Conservation (phyloP, 306 rosid species). For the Biancaea sappan region DNA sequence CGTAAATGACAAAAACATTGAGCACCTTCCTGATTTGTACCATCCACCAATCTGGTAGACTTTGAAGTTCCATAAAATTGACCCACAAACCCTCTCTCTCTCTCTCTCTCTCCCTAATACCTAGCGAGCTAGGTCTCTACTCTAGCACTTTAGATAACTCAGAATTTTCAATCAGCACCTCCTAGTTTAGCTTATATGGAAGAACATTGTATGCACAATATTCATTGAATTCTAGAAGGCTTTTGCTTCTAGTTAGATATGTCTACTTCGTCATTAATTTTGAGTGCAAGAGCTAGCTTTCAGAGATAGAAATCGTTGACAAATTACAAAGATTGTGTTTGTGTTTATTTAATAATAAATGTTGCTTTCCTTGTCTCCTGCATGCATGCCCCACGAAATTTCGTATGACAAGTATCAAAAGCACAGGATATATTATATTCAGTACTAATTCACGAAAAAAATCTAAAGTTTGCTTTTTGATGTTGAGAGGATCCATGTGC, state of each 20-base stretch:
- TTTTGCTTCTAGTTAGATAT: not conserved
- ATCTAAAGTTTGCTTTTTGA: not conserved
- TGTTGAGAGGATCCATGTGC: not conserved
- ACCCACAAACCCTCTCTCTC: not conserved
- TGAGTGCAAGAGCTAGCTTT: not conserved
- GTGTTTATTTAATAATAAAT: not conserved
- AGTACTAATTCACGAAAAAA: not conserved
- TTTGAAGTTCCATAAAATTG: not conserved
- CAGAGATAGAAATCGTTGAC: not conserved
- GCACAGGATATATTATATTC: not conserved
- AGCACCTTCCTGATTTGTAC: constrained; percentile 10
- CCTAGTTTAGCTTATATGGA: too few relatives aligned
- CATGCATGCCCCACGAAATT: not conserved
- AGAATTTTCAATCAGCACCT: too few relatives aligned
- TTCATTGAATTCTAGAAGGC: not conserved
- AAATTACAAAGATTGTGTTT: not conserved
- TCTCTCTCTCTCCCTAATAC: not conserved
- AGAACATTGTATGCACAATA: too few relatives aligned
- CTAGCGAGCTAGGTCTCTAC: too few relatives aligned
- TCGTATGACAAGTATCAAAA: not conserved
- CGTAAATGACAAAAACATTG: not conserved
- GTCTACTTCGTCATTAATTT: too few relatives aligned
- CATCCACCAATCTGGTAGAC: constrained; percentile 10
- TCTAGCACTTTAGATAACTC: too few relatives aligned
- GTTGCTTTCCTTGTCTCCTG: not conserved